Percentiles rank a stretch among this genome's conserved stretches.
Conservation (phyloP, 192 early-diverging fungal species). For the Backusella circina region DNA sequence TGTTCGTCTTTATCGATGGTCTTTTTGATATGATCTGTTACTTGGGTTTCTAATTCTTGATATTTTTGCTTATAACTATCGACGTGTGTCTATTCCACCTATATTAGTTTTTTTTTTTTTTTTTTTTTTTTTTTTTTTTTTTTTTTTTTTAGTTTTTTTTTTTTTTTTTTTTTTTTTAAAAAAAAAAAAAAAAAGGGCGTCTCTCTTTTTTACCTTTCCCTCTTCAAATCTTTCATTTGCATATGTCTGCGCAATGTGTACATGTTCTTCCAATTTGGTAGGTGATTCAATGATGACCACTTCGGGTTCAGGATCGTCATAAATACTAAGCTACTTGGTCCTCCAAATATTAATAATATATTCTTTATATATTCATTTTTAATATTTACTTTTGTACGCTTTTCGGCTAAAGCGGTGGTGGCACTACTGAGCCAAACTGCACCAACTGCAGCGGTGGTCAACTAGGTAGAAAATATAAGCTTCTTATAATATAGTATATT, state of each 20-base stretch:
- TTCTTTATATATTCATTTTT: neutral
- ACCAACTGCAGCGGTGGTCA: neutral
- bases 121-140: neutral
- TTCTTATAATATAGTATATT: neutral
- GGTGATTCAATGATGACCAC: constrained; percentile 39
- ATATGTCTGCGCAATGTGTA: constrained; percentile 33
- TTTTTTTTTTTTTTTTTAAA: no score
- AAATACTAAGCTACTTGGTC: constrained; percentile 36
- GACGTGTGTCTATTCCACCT: constrained; percentile 14
- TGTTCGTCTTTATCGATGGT: constrained; percentile 38
- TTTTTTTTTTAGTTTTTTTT: neutral
- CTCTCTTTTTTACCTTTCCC: constrained; percentile 24
- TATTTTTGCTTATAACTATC: constrained; percentile 6
- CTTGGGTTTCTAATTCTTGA: constrained; percentile 17
- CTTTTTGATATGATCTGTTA: constrained; percentile 30
- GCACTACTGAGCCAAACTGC: neutral
- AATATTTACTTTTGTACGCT: neutral
- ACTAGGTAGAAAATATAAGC: neutral
- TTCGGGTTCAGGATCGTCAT: constrained; percentile 43
- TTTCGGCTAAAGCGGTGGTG: neutral
- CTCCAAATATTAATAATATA: neutral
- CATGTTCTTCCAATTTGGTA: constrained; percentile 35
- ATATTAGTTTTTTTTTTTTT: neutral
- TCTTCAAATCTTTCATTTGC: constrained; percentile 30
- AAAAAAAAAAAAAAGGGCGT: neutral